phyloP scores from a whole-genome alignment of 208 protist species.

The Leishmania lainsoni region DNA sequence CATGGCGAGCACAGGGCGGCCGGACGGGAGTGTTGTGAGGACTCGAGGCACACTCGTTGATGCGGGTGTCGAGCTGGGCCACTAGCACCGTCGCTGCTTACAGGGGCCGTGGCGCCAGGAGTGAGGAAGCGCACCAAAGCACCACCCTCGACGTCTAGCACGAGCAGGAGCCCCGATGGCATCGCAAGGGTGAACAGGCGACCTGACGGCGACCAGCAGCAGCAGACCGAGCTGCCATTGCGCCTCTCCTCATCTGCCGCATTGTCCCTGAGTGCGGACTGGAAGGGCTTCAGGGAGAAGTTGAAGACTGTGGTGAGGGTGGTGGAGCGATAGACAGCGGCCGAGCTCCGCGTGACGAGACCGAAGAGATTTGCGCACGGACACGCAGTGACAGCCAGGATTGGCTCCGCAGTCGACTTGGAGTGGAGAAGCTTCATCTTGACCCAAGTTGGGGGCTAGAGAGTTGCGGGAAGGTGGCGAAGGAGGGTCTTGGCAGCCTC shows the following conservation, averaged over 20 bases:
- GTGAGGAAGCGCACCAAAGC: conserved; percentile 61
- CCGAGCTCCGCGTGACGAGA: conserved; percentile 55
- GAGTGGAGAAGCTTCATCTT: conserved; percentile 80
- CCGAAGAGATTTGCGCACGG: conserved; percentile 79
- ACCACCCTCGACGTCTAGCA: conserved; percentile 77
- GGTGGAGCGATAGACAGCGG: conserved; percentile 79
- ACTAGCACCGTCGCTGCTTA: neutral
- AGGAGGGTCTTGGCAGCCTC: neutral
- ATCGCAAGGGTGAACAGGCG: conserved; percentile 68
- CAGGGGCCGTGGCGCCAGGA: conserved; percentile 12
- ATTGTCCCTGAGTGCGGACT: neutral
- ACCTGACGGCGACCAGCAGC: conserved; percentile 75
- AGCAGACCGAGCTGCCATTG: conserved; percentile 9
- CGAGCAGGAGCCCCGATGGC: conserved; percentile 42
- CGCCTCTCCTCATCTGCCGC: neutral
- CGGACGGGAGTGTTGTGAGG: conserved; percentile 21
- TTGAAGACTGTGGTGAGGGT: conserved; percentile 67
- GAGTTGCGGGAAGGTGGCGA: neutral
- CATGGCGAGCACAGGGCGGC: conserved; percentile 25
- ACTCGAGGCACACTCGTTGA: conserved; percentile 10
- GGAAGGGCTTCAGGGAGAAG: conserved; percentile 41
- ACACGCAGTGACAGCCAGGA: conserved; percentile 75
- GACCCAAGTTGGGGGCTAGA: neutral
- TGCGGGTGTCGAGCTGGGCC: neutral
- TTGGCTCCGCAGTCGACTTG: conserved; percentile 59